Base-by-base conservation (phyloP, 1,284 basidiomycete species). In the Sporisorium iseilematis-ciliati region DNA sequence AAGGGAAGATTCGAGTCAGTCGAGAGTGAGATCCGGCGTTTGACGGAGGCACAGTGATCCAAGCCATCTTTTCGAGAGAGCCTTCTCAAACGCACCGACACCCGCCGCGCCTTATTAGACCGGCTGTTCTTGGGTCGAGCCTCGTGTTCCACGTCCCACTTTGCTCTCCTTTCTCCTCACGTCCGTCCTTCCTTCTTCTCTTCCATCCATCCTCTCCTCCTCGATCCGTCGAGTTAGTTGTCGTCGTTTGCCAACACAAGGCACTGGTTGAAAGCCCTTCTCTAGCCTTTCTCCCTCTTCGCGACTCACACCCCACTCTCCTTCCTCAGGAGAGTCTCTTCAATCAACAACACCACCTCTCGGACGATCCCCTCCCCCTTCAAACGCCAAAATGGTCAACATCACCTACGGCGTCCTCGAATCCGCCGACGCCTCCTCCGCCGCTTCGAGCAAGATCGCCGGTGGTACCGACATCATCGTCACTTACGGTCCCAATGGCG, bases 381-480 rank as follows among this genome's bases (percentile, higher is more conserved):
- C 11, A 18, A 58, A 77, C 42, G 2, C 35, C 10, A 38, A 14
- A 35, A 80, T 79, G 77, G 77, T 79, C 70, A 79, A 79, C 68
- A 75, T 80, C 74, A 79, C 75, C 43, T 75, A 72, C 48, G 70
- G 68, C n/a, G 59, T 75, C 31, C 50, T 79, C 35, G n/a, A 50
- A n/a, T 40, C 57, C 23, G 61, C 65, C 11, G 55, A 64, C 55
- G 71, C 61, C 56, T 51, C 61, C 25, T 45, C 57, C 14, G 51
- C 59, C 21, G 52, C 45, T 43, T 71, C 67, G 14, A 46, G 51
- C 26, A 51, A 29, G 25, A 26, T 69, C 18, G 56, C 65, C 52
- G 64, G 72, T 49, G 81, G 81, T n/a, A 80, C 81, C 35, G 81
- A 82, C 71, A 69, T 82, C 54, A 81, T 83, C 62, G 79, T 80